Evolutionary conservation across 345 rosid genomes (phyloP).

Genomic region (Syzygium jambos): DNA sequence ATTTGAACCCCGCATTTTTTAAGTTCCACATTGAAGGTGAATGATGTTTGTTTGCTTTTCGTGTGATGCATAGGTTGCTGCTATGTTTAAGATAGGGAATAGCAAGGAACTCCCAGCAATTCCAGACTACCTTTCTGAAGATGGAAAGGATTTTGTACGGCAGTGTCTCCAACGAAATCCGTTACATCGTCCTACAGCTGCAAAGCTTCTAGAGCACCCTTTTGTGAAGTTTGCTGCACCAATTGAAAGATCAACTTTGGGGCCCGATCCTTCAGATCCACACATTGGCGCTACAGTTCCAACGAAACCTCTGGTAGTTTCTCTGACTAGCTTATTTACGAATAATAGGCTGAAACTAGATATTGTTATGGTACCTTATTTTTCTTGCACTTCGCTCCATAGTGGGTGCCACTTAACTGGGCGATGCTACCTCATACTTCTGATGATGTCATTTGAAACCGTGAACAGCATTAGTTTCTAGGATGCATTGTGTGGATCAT

Average conservation of each 20-base stretch:
- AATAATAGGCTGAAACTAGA: background rate
- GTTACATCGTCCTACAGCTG: slow-evolving; percentile 46
- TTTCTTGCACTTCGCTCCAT: background rate
- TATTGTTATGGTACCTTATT: background rate
- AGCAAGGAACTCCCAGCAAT: slow-evolving; percentile 68
- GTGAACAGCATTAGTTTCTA: background rate
- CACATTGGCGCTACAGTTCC: slow-evolving; percentile 13
- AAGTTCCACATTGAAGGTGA: background rate
- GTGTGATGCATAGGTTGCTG: slow-evolving; percentile 32
- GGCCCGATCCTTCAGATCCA: slow-evolving; percentile 28
- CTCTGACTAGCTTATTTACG: background rate
- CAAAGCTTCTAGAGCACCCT: slow-evolving; percentile 46
- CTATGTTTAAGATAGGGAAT: slow-evolving; percentile 77
- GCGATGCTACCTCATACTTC: background rate
- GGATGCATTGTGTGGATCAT: background rate
- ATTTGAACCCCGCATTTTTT: background rate
- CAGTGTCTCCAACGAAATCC: slow-evolving; percentile 63
- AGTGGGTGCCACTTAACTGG: background rate
- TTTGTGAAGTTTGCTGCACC: slow-evolving; percentile 50
- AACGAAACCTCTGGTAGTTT: slow-evolving; percentile 33
- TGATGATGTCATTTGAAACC: background rate
- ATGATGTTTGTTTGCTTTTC: background rate
- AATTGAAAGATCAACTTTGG: slow-evolving; percentile 37
- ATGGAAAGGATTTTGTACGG: slow-evolving; percentile 59
- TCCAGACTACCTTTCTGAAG: slow-evolving; percentile 58